A percentile compares a stretch with the other conserved stretches of the same genome.
Conservation (phyloP, 1,284 basidiomycete species). For the Farysia itapuensis region DNA sequence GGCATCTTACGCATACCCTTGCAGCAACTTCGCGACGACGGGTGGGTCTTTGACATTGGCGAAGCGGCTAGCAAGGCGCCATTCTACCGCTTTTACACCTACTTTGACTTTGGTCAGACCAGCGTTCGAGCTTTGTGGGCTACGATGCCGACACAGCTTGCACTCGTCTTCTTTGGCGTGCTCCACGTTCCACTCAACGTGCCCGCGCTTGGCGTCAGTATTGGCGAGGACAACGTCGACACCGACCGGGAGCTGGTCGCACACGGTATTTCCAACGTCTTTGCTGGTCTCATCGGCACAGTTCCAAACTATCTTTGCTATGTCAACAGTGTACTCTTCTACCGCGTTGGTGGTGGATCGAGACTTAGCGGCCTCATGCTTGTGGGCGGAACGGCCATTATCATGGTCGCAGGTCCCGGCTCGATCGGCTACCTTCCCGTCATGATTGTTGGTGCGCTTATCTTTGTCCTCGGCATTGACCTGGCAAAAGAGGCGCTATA, state of each 20-base stretch:
- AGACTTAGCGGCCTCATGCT: conserved; percentile 83
- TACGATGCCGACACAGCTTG: conserved; percentile 63
- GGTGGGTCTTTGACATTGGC: conserved; percentile 89
- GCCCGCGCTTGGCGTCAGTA: conserved; percentile 89
- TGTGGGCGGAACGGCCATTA: conserved; percentile 71
- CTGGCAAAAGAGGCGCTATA: conserved; percentile 88
- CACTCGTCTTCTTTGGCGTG: conserved; percentile 80
- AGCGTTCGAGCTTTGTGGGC: conserved; percentile 57
- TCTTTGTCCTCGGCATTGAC: conserved; percentile 92
- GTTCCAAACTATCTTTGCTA: conserved; percentile 67
- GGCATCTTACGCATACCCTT: conserved; percentile 70
- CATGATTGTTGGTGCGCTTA: conserved; percentile 72
- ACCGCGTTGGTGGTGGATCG: conserved; percentile 87
- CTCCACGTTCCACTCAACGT: conserved; percentile 74
- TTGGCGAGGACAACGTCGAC: conserved; percentile 83
- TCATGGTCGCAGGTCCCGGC: conserved; percentile 80
- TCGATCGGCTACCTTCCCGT: conserved; percentile 56
- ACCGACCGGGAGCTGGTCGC: conserved; percentile 90
- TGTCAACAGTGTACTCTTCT: conserved; percentile 66
- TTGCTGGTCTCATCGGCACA: conserved; percentile 77
- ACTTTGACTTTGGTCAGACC: conserved; percentile 55
- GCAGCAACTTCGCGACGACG: conserved; percentile 66
- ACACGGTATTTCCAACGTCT: conserved; percentile 87
- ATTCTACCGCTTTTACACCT: conserved; percentile 59
- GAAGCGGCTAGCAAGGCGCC: conserved; percentile 43